Evolutionary conservation across 768 basidiomycete species (phyloP).

Genomic region (Hypholoma sublateritium): DNA sequence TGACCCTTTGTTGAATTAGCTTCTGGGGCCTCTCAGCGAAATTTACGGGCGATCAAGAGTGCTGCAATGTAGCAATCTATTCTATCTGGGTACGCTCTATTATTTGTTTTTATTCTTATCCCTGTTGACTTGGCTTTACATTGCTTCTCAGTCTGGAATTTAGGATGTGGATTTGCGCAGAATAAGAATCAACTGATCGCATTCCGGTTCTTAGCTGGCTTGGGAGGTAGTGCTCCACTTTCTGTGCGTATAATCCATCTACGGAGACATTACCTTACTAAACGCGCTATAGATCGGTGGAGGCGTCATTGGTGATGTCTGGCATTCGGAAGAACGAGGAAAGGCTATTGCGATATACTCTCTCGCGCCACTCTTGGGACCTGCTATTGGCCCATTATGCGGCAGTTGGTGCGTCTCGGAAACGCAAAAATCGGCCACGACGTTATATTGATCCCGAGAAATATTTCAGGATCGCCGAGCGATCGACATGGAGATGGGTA

Average conservation of each 20-base stretch:
- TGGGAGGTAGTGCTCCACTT: slow-evolving; percentile 74
- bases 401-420: slow-evolving; percentile 47
- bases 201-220: slow-evolving; percentile 67
- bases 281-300: slow-evolving; percentile 47
- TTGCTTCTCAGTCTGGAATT: slow-evolving; percentile 48
- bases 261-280: too few species aligned
- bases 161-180: slow-evolving; percentile 63
- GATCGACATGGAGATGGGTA: slow-evolving; percentile 73
- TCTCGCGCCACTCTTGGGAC: slow-evolving; percentile 64
- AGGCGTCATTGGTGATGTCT: slow-evolving; percentile 63
- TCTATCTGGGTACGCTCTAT: slow-evolving; percentile 52
- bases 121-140: neutral
- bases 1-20: slow-evolving; percentile 17
- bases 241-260: slow-evolving; percentile 37
- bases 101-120: neutral
- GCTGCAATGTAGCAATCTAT: slow-evolving; percentile 60
- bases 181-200: slow-evolving; percentile 58
- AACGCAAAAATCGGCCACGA: neutral
- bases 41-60: slow-evolving; percentile 69
- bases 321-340: slow-evolving; percentile 61
- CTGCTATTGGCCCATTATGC: slow-evolving; percentile 60
- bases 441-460: slow-evolving; percentile 7
- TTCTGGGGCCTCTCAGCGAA: slow-evolving; percentile 67
- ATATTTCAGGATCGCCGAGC: slow-evolving; percentile 48
- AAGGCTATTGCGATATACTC: slow-evolving; percentile 64